Conservation (phyloP, 2,329 filamentous ascomycete species). For the Pseudogymnoascus sp. region DNA sequence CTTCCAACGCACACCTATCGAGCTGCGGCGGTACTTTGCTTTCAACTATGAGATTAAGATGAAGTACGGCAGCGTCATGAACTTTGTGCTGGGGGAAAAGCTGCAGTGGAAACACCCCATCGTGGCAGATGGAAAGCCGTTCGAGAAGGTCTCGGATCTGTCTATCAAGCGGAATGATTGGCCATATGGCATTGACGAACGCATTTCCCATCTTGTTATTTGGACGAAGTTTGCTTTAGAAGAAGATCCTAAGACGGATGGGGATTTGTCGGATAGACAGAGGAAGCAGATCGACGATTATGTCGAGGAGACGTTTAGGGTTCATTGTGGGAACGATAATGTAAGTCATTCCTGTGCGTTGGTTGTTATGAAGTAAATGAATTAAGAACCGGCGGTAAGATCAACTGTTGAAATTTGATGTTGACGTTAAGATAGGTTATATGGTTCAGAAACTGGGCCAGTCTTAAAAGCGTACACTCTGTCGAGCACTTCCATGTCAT, state of each 20-base stretch:
- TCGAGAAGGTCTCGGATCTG: conserved; percentile 41
- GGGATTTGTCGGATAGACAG: conserved; percentile 58
- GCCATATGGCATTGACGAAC: conserved; percentile 77
- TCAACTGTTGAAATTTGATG: conserved; percentile 30
- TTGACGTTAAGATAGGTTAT: conserved; percentile 40
- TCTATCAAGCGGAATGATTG: conserved; percentile 85
- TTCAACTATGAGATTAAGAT: conserved; percentile 58
- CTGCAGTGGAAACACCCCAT: conserved; percentile 58
- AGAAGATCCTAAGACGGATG: conserved; percentile 51
- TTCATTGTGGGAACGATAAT: conserved; percentile 41
- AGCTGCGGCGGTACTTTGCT: conserved; percentile 69
- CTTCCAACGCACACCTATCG: conserved; percentile 70
- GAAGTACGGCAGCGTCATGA: conserved; percentile 68
- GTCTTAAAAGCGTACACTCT: conserved; percentile 74
- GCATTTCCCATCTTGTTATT: conserved; percentile 77
- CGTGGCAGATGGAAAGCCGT: conserved; percentile 29
- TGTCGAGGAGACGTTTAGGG: conserved; percentile 59
- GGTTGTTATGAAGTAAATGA: conserved; percentile 5
- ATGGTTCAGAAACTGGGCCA: conserved; percentile 88
- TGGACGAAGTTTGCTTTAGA: conserved; percentile 85
- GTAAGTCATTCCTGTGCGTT: conserved; percentile 35
- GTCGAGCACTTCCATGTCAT: conserved; percentile 95
- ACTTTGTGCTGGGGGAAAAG: conserved; percentile 64
- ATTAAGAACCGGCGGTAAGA: conserved; percentile 23
- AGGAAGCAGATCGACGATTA: conserved; percentile 62